Percentiles rank a stretch among this genome's conserved stretches.
Evolutionary conservation across 257 asterid genomes (phyloP).

Genomic region (Ilex asprella): DNA sequence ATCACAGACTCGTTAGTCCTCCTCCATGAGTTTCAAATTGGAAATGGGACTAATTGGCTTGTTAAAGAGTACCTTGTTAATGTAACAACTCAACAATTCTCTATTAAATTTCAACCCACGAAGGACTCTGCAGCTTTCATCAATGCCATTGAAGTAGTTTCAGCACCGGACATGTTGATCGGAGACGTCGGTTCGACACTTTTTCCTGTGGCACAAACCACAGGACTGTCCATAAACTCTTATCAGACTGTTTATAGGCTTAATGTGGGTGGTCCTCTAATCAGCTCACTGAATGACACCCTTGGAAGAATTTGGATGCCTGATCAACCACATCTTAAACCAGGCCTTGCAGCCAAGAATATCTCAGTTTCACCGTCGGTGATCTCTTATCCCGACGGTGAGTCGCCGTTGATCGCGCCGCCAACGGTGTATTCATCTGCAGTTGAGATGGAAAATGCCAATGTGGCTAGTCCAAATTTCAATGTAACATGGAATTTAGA

Average conservation of each 20-base stretch:
- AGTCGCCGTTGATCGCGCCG: slow-evolving; percentile 79
- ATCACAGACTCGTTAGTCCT: slow-evolving; percentile 31
- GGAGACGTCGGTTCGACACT: slow-evolving; percentile 30
- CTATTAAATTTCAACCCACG: slow-evolving; percentile 31
- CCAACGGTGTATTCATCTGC: slow-evolving; percentile 77
- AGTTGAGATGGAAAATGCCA: slow-evolving; percentile 62
- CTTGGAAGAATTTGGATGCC: slow-evolving; percentile 39
- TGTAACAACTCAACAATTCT: slow-evolving; percentile 40
- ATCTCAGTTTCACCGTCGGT: slow-evolving; percentile 42
- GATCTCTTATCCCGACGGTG: slow-evolving; percentile 59
- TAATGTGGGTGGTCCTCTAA: slow-evolving; percentile 41
- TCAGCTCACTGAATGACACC: slow-evolving; percentile 31
- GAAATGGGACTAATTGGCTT: slow-evolving; percentile 7
- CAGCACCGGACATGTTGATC: slow-evolving; percentile 48
- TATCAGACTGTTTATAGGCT: slow-evolving; percentile 38
- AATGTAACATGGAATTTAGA: slow-evolving; percentile 72
- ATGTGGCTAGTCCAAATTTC: slow-evolving; percentile 51
- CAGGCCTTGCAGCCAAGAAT: slow-evolving; percentile 27
- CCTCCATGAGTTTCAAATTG: slow-evolving; percentile 32
- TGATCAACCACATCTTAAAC: slow-evolving; percentile 51
- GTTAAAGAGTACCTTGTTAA: slow-evolving; percentile 43
- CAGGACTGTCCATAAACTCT: slow-evolving; percentile 30
- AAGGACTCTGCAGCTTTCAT: slow-evolving; percentile 34
- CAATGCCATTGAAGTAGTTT: slow-evolving; percentile 53
- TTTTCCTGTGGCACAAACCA: slow-evolving; percentile 33